These are phyloP conservation scores for Nidula niveotomentosa DNA, from an alignment of 1,284 basidiomycete genomes.

Conservation along the genomic window DNA sequence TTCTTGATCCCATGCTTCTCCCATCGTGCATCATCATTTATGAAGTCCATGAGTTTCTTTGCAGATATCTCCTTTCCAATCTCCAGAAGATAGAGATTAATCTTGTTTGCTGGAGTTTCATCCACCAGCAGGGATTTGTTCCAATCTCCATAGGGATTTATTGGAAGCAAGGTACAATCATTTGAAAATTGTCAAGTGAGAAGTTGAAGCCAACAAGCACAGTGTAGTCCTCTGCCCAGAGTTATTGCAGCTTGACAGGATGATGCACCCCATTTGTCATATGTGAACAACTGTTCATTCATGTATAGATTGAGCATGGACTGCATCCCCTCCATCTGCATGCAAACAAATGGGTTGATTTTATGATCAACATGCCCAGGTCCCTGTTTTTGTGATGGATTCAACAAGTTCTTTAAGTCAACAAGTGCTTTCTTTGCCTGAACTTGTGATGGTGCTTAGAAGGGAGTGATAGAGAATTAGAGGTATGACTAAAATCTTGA, in stretches of 20 bases:
- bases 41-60: slow-evolving; percentile 19
- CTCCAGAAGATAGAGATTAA: slow-evolving; percentile 24
- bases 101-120: slow-evolving; percentile 21
- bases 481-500: no score
- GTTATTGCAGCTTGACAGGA: slow-evolving; percentile 21
- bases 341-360: slow-evolving; percentile 16
- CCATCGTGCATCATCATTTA: slow-evolving; percentile 12
- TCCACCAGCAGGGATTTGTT: slow-evolving; percentile 24
- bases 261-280: slow-evolving; percentile 22
- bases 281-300: slow-evolving; percentile 14
- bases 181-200: slow-evolving; percentile 17
- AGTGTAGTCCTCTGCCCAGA: slow-evolving; percentile 15
- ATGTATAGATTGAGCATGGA: slow-evolving; percentile 21
- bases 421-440: slow-evolving; percentile 1
- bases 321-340: slow-evolving; percentile 23
- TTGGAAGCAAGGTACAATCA: slow-evolving; percentile 20
- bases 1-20: slow-evolving; percentile 10
- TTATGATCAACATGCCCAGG: slow-evolving; percentile 13
- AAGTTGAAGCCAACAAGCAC: slow-evolving; percentile 16
- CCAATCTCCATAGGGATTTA: slow-evolving; percentile 30
- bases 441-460: not conserved
- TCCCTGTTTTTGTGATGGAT: slow-evolving; percentile 1
- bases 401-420: slow-evolving; percentile 1
- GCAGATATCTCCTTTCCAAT: slow-evolving; percentile 25
- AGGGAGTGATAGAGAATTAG: no score